Base-by-base conservation (phyloP, 306 rosid species). In the Inga oerstediana region DNA sequence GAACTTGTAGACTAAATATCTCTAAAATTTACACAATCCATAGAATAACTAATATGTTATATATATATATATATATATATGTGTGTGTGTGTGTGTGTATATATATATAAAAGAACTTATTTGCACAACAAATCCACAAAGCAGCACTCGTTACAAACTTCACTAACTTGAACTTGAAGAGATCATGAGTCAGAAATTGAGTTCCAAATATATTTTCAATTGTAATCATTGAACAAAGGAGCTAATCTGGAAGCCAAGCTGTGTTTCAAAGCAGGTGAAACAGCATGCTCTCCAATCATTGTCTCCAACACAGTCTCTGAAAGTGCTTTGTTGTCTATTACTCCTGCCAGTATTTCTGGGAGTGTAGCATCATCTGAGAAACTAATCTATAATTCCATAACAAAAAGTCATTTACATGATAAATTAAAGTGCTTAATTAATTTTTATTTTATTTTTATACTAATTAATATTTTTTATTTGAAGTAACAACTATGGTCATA, bases 221-320 rank as follows among this genome's bases (percentile, higher is more conserved):
- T 48, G 4, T 48, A 11, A 48, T 13, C 17, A 48, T 48, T 48
- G 54, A 48, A 64, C 71, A 90, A 62, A 35, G 85, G 81, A 2
- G 67, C 65, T 0, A 93, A 75, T 39, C 93, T 88, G 58, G 79
- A 15, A 2, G 98, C 93, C 83, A 95, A 84, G 86, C 90, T 87
- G 68, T 79, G 66, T 86, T 81, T 93, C 19, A 94, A 87, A n/a
- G 15, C 92, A 11, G 98, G 98, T 46, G 97, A 91, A 72, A 93
- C 98, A 8, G 98, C 94, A 77, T 86, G 61, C 86, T 91, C 87
- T 0, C 98, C 95, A 1, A 95, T 65, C 76, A 95, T 93, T 0
- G 98, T 91, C 85, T 91, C 97, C 16, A 93, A 32, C 7, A 95
- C 83, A 0, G 95, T 87, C 81, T 90, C 95, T 13, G 90, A 84